Evolutionary conservation across 257 asterid species (phyloP), one percentile per base, ranked within the genome.

Genomic region (Rehmannia glutinosa): DNA sequence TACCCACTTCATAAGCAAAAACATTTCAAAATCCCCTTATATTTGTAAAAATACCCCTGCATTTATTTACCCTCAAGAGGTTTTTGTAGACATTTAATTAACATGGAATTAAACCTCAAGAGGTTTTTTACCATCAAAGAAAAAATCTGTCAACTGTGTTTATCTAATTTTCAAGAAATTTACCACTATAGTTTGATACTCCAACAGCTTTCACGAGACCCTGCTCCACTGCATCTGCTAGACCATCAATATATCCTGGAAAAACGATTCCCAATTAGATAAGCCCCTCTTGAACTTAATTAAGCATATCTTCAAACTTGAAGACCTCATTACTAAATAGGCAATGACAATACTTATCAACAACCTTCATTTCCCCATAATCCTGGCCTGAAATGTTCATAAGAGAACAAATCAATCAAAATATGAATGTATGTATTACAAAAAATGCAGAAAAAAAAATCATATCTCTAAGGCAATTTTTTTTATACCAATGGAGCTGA

Each of bases 331-430:
- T 8, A 51, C 3, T 28, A 54, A 73, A 65, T 13, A 24, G 28
- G 43, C 61, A 68, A 74, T 5, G 50, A 23, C 1, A 32, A 39
- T 65, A 75, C 36, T 36, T 30, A 73, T 68, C 73, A 25, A 28
- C 62, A 76, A 92, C 98, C 98, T 93, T 88, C 96, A 56, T 93
- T 93, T 86, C 97, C 98, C 97, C 98, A 93, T 75, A 93, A 66
- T 63, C 97, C 97, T 1, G 98, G 96, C 98, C 98, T 93, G 96
- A 68, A 82, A 77, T 62, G 28, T 62, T 58, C n/a, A 52, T 9
- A 28, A 61, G 30, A 54, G 42, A 33, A 64, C 19, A 21, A 59
- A 69, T 42, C 32, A 23, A 42, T 66, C 66, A n/a, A n/a, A 42
- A 51, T 64, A 62, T 35, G 43, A 9, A 60, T 32, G 3, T 50